Evolutionary conservation across 768 basidiomycete species (phyloP).

Genomic region (Kwoniella shandongensis): DNA sequence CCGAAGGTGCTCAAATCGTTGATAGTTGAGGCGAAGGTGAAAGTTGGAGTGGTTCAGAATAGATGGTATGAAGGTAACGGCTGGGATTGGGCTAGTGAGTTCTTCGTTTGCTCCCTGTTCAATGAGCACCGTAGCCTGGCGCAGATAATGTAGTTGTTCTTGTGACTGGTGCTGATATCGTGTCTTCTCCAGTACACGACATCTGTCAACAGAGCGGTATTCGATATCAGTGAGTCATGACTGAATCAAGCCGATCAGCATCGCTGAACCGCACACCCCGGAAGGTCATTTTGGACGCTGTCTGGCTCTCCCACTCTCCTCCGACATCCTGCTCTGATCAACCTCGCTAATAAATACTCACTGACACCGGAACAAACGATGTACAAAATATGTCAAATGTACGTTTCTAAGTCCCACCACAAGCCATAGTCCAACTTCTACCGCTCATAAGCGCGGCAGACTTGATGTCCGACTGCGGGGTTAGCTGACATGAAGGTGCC

Average conservation of each 20-base stretch:
- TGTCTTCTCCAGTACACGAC: constrained; percentile 57
- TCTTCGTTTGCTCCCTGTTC: background rate
- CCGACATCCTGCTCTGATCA: constrained; percentile 57
- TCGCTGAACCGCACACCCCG: background rate
- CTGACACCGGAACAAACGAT: constrained; percentile 67
- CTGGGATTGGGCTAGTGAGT: constrained; percentile 63
- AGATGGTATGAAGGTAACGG: constrained; percentile 78
- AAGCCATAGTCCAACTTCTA: background rate
- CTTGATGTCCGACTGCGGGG: background rate
- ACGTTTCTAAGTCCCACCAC: constrained; percentile 10
- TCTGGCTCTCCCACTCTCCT: constrained; percentile 71
- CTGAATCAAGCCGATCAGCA: too few species aligned
- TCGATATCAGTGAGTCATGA: constrained; percentile 58
- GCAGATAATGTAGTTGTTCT: too few species aligned
- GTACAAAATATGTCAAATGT: constrained; percentile 66
- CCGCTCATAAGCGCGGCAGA: too few species aligned
- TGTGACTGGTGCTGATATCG: too few species aligned
- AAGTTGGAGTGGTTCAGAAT: constrained; percentile 66
- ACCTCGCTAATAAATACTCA: constrained; percentile 58
- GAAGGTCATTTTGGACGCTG: constrained; percentile 83
- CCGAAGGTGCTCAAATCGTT: constrained; percentile 61
- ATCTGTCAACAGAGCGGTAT: constrained; percentile 67
- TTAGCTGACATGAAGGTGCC: background rate
- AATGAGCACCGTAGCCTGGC: too few species aligned
- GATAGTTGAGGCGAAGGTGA: constrained; percentile 58